Percentiles rank a stretch among this genome's conserved stretches.
Conservation (phyloP, 768 basidiomycete genomes). For the Rossbeevera mucosa region DNA sequence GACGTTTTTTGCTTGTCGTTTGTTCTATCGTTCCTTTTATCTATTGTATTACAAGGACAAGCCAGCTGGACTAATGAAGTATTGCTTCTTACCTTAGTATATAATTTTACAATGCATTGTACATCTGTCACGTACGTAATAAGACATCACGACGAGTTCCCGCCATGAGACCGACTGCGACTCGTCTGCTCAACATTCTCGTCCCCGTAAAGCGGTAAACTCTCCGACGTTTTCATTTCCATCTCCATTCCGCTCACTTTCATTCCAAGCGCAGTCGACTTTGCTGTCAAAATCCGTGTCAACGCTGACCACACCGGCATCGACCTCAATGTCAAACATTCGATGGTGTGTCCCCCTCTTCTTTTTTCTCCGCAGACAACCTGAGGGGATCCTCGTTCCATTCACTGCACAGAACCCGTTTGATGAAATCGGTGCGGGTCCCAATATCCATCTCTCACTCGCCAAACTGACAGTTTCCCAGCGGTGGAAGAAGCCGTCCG, state of each 20-base stretch:
- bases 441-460: not conserved
- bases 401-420: slow-evolving; percentile 79
- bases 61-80: not conserved
- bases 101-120: too few relatives aligned
- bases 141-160: slow-evolving; percentile 5
- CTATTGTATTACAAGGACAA: not conserved
- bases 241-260: not conserved
- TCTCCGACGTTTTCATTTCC: not conserved
- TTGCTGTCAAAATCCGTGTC: slow-evolving; percentile 97
- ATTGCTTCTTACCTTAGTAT: too few relatives aligned
- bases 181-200: slow-evolving; percentile 78
- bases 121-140: too few relatives aligned
- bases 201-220: slow-evolving; percentile 87
- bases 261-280: slow-evolving; percentile 76
- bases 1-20: not conserved
- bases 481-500: slow-evolving; percentile 97
- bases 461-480: slow-evolving; percentile 25
- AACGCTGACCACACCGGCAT: slow-evolving; percentile 93
- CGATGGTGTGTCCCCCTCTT: slow-evolving; percentile 65
- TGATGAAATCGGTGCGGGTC: slow-evolving; percentile 85
- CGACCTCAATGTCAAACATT: slow-evolving; percentile 97
- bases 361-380: not conserved
- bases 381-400: not conserved
- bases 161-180: slow-evolving; percentile 69
- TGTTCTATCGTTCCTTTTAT: not conserved